Evolutionary conservation across 805 yeast species (phyloP).

Genomic region (Kluyveromyces aestuarii): DNA sequence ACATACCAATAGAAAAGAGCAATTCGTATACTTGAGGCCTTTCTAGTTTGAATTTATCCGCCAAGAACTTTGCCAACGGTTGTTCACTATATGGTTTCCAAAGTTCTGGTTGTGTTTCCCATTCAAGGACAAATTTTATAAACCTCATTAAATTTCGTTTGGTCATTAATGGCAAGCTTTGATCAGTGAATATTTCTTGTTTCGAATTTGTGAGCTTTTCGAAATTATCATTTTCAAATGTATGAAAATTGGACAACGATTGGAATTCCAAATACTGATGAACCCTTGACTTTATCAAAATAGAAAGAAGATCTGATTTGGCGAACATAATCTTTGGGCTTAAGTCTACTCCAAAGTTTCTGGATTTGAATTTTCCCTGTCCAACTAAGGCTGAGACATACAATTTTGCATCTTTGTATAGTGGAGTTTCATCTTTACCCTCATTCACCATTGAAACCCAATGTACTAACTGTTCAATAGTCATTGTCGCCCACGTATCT

Average conservation of each 20-base stretch:
- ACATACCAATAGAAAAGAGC: conserved; percentile 77
- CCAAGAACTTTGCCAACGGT: conserved; percentile 52
- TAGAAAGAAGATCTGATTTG: conserved; percentile 72
- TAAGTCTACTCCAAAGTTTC: conserved; percentile 80
- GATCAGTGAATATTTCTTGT: conserved; percentile 90
- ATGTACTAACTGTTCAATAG: conserved; percentile 72
- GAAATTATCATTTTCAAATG: conserved; percentile 87
- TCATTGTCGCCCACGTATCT: conserved; percentile 75
- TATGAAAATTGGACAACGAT: conserved; percentile 79
- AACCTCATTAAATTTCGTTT: conserved; percentile 82
- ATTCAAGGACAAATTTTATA: conserved; percentile 73
- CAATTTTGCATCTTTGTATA: conserved; percentile 63
- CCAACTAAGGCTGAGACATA: conserved; percentile 61
- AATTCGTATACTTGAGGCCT: conserved; percentile 73
- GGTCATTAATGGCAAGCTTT: conserved; percentile 59
- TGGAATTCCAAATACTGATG: conserved; percentile 89
- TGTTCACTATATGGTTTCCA: conserved; percentile 48
- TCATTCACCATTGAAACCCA: conserved; percentile 73
- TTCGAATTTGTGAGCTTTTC: conserved; percentile 80
- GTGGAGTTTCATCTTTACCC: conserved; percentile 15
- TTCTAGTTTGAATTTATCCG: conserved; percentile 59
- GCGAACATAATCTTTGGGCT: conserved; percentile 85
- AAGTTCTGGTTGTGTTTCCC: conserved; percentile 48
- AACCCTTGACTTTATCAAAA: conserved; percentile 77
- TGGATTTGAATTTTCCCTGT: conserved; percentile 38